phyloP scores from a whole-genome alignment of 2,329 filamentous ascomycete genomes.

The Bipolaris bicolor region DNA sequence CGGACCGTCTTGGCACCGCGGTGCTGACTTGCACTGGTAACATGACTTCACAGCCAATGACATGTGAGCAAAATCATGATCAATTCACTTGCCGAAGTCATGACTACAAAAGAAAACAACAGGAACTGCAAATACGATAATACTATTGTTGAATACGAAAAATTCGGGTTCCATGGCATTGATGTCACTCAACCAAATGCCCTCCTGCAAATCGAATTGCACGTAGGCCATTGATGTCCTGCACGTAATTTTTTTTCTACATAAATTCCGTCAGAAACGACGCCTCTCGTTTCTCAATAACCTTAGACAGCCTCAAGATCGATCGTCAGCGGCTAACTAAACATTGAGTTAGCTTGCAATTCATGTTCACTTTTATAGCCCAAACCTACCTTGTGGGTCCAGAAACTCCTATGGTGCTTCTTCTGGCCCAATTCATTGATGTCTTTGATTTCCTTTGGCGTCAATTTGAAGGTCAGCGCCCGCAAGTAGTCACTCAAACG shows the following conservation, averaged over 20 bases:
- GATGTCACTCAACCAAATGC: background rate
- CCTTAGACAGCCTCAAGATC: constrained; percentile 41
- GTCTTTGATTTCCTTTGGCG: constrained; percentile 61
- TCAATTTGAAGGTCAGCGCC: constrained; percentile 63
- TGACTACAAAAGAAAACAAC: background rate
- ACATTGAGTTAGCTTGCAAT: background rate
- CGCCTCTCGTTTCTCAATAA: background rate
- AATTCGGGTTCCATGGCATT: background rate
- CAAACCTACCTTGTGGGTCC: constrained; percentile 50
- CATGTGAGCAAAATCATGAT: background rate
- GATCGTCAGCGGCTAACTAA: constrained; percentile 60
- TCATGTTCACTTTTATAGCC: background rate
- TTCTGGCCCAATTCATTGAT: constrained; percentile 59
- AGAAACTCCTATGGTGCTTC: constrained; percentile 69
- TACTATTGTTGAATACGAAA: background rate
- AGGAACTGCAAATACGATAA: background rate
- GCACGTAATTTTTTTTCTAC: too few species aligned
- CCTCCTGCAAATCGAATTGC: background rate
- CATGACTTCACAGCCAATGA: background rate
- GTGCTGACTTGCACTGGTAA: background rate
- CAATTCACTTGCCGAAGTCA: background rate
- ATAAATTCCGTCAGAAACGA: background rate
- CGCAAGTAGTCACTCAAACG: constrained; percentile 64
- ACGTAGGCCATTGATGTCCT: background rate
- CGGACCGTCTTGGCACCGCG: constrained; percentile 10